Evolutionary conservation across 441 rosid genomes (phyloP).

Genomic region (Bocquillonia castaneifolia): DNA sequence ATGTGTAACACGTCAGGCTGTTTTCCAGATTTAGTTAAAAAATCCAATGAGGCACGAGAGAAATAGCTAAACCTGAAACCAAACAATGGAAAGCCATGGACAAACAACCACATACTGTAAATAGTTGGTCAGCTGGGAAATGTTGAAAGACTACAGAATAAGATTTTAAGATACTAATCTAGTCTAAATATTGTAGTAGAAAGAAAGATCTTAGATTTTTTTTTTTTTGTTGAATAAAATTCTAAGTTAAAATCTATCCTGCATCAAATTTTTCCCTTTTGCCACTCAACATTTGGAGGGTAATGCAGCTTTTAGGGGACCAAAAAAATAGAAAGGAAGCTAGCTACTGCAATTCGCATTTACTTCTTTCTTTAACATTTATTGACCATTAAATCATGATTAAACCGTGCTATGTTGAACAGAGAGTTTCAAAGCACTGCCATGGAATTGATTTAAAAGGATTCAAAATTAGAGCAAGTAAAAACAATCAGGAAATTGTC

Average conservation of each 20-base stretch:
- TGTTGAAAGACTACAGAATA: neutral
- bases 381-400: neutral
- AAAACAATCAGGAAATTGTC: slow-evolving; percentile 1
- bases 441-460: slow-evolving; percentile 3
- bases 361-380: neutral
- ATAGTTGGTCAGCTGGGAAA: slow-evolving; percentile 13
- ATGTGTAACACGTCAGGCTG: slow-evolving; percentile 80
- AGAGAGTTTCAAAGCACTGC: neutral
- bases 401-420: neutral
- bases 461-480: neutral
- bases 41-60: slow-evolving; percentile 90
- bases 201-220: no score
- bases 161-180: neutral
- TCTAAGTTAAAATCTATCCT: neutral
- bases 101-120: slow-evolving; percentile 4
- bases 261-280: neutral
- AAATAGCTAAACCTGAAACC: slow-evolving; percentile 64
- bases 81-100: slow-evolving; percentile 15
- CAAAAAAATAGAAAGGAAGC: neutral
- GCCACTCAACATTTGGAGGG: neutral
- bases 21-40: slow-evolving; percentile 71
- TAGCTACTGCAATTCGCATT: neutral
- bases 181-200: neutral
- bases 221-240: neutral
- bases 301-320: neutral